Conservation (phyloP, 306 rosid genomes). For the Cucumis cinereus region DNA sequence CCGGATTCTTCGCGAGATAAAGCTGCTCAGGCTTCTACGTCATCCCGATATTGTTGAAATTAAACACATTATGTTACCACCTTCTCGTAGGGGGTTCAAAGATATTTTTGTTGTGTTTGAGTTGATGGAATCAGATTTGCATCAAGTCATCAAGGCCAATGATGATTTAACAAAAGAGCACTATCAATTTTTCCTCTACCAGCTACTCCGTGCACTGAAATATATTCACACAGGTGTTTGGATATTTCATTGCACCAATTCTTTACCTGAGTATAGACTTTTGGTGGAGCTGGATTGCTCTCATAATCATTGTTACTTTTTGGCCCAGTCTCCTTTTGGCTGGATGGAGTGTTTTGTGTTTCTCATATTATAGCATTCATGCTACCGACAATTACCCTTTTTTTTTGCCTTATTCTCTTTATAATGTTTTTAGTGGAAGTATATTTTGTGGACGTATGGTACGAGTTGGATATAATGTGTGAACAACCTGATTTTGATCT, state of each 20-base stretch:
- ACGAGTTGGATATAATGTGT: not conserved
- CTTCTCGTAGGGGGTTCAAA: slow-evolving; percentile 73
- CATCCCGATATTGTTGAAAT: slow-evolving; percentile 98
- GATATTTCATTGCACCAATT: not conserved
- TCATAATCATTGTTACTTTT: not conserved
- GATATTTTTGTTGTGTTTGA: slow-evolving; percentile 94
- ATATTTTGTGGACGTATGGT: not conserved
- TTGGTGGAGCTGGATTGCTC: not conserved
- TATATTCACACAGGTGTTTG: slow-evolving; percentile 74
- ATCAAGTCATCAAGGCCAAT: slow-evolving; percentile 93
- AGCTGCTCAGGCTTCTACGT: slow-evolving; percentile 83
- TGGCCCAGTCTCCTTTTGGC: not conserved
- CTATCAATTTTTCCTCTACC: slow-evolving; percentile 90
- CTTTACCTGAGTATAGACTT: not conserved
- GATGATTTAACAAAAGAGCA: slow-evolving; percentile 84
- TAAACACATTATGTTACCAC: slow-evolving; percentile 80
- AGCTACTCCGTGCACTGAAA: slow-evolving; percentile 90
- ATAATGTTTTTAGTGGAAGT: not conserved
- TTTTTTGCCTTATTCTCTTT: not conserved
- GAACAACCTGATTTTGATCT: slow-evolving; percentile 22
- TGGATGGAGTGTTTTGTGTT: not conserved
- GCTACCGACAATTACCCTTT: not conserved
- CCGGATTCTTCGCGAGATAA: slow-evolving; percentile 96
- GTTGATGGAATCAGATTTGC: slow-evolving; percentile 94
- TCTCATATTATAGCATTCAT: not conserved